Evolutionary conservation across 495 filamentous ascomycete species (phyloP).

Genomic region (Recurvomyces mirabilis): DNA sequence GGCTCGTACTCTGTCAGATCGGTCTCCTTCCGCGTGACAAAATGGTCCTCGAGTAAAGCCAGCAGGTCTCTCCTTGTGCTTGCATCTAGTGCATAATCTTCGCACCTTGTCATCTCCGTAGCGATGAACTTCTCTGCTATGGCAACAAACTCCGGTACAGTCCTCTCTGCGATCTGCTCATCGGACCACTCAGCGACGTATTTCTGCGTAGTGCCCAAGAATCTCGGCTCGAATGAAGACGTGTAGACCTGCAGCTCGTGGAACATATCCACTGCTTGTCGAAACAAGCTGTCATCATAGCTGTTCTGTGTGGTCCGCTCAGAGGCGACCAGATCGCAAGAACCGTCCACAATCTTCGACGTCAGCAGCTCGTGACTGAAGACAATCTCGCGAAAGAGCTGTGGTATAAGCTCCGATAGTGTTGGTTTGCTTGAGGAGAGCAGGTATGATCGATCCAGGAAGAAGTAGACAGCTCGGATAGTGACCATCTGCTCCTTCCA

Average conservation of each 20-base stretch:
- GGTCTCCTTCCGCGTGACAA: constrained; percentile 49
- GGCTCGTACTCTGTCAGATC: constrained; percentile 35
- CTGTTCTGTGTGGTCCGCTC: constrained; percentile 46
- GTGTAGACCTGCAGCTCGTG: constrained; percentile 70
- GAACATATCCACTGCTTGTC: constrained; percentile 65
- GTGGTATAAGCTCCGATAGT: constrained; percentile 47
- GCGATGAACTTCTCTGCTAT: constrained; percentile 54
- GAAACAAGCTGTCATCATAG: constrained; percentile 31
- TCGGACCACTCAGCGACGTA: constrained; percentile 59
- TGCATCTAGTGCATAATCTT: constrained; percentile 64
- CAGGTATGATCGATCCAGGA: constrained; percentile 81
- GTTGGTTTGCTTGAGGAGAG: constrained; percentile 48
- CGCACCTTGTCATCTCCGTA: constrained; percentile 60
- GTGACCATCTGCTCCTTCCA: constrained; percentile 71
- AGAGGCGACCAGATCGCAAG: constrained; percentile 63
- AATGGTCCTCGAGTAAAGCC: constrained; percentile 51
- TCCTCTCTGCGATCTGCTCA: constrained; percentile 40
- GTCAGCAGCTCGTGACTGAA: constrained; percentile 43
- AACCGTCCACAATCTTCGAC: constrained; percentile 51
- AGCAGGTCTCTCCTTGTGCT: constrained; percentile 70
- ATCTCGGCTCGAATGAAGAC: constrained; percentile 62
- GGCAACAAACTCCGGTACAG: constrained; percentile 60
- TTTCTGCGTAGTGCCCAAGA: constrained; percentile 51
- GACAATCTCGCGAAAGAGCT: constrained; percentile 45
- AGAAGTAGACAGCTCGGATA: constrained; percentile 80